Conservation (phyloP, 1,284 basidiomycete genomes). For the Bjerkandera adusta region DNA sequence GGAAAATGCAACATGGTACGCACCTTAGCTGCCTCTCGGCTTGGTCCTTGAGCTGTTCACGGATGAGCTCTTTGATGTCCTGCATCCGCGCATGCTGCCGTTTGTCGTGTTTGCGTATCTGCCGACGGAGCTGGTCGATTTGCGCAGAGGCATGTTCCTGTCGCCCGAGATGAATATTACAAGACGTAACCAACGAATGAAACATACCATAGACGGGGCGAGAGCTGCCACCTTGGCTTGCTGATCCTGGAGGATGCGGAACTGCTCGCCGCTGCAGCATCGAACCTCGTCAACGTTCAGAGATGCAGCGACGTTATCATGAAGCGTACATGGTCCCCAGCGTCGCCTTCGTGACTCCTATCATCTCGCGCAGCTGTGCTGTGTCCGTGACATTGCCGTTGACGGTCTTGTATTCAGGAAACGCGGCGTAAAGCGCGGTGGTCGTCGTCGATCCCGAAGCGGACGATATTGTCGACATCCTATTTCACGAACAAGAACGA, state of each 20-base stretch:
- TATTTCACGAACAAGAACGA: no score
- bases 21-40: conserved; percentile 34
- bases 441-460: no score
- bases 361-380: conserved; percentile 18
- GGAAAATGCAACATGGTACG: conserved; percentile 11
- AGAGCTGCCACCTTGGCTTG: conserved; percentile 28
- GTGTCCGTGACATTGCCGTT: conserved; percentile 19
- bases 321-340: conserved; percentile 20
- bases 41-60: conserved; percentile 32
- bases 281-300: not conserved
- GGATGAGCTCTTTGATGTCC: conserved; percentile 35
- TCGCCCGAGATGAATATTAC: not conserved
- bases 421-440: no score
- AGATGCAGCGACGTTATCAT: not conserved
- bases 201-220: conserved; percentile 30
- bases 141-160: conserved; percentile 32
- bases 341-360: conserved; percentile 23
- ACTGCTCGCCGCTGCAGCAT: conserved; percentile 26
- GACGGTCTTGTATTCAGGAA: no score
- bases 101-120: conserved; percentile 36
- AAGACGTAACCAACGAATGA: not conserved
- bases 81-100: conserved; percentile 33
- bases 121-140: conserved; percentile 29
- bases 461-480: no score
- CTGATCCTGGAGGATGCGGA: conserved; percentile 31